Conservation (phyloP, 768 basidiomycete species). For the Lactarius evosmus region DNA sequence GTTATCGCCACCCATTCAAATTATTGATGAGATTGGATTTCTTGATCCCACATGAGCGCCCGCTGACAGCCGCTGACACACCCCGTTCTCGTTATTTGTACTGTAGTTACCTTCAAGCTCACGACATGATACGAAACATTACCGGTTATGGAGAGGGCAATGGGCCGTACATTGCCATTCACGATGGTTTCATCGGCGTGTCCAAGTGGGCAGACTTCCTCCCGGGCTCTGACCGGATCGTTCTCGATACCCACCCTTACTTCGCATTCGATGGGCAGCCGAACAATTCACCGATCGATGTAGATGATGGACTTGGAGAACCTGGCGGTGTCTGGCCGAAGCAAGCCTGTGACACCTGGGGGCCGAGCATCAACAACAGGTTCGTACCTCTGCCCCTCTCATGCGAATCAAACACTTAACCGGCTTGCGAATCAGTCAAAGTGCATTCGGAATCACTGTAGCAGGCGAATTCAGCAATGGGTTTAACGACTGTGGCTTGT, state of each 20-base stretch:
- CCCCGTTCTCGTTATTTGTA: slow-evolving; percentile 42
- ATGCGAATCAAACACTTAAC: not conserved
- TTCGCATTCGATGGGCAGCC: slow-evolving; percentile 29
- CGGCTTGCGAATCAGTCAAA: slow-evolving; percentile 35
- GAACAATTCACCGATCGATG: slow-evolving; percentile 27
- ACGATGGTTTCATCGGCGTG: slow-evolving; percentile 56
- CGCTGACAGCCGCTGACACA: slow-evolving; percentile 5
- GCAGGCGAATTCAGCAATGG: slow-evolving; percentile 77
- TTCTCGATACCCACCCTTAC: slow-evolving; percentile 54
- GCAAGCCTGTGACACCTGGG: slow-evolving; percentile 44
- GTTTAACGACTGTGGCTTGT: slow-evolving; percentile 63
- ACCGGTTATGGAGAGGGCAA: slow-evolving; percentile 70
- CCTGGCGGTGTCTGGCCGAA: slow-evolving; percentile 31
- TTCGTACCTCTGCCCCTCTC: slow-evolving; percentile 31
- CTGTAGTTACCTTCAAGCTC: slow-evolving; percentile 54
- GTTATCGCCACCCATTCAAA: slow-evolving; percentile 9
- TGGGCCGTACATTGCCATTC: slow-evolving; percentile 55
- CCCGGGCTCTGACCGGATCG: slow-evolving; percentile 42
- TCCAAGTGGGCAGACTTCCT: slow-evolving; percentile 42
- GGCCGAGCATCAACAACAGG: slow-evolving; percentile 41
- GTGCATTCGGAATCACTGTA: slow-evolving; percentile 63
- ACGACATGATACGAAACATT: slow-evolving; percentile 68
- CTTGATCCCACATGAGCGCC: not conserved
- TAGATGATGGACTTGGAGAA: slow-evolving; percentile 37
- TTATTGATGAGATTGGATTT: slow-evolving; percentile 5